phyloP scores from a whole-genome alignment of 2,329 filamentous ascomycete genomes.

The Fusarium robinianum region DNA sequence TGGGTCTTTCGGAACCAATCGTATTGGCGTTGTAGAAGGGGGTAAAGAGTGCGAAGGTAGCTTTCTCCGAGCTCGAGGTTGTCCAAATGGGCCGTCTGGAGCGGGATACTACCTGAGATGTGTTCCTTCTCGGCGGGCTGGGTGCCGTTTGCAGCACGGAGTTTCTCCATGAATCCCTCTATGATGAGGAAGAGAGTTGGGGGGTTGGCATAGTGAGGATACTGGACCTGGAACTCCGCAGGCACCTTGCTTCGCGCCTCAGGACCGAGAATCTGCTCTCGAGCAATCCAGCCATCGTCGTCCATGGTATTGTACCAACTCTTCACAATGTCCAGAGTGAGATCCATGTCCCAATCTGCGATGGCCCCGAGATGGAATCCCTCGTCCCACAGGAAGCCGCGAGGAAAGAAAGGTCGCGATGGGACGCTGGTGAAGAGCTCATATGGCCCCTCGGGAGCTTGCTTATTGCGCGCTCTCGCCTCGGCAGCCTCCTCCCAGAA shows the following conservation, averaged over 20 bases:
- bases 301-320: slow-evolving; percentile 98
- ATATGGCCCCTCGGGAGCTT: slow-evolving; percentile 77
- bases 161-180: slow-evolving; percentile 80
- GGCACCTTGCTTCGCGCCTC: slow-evolving; percentile 97
- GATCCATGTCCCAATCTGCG: slow-evolving; percentile 90
- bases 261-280: slow-evolving; percentile 89
- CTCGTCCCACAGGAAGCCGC: slow-evolving; percentile 97
- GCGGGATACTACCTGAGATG: slow-evolving; percentile 48
- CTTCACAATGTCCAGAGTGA: slow-evolving; percentile 83
- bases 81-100: slow-evolving; percentile 68
- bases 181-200: slow-evolving; percentile 92
- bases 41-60: slow-evolving; percentile 80
- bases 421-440: slow-evolving; percentile 92
- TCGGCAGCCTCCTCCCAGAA: slow-evolving; percentile 93
- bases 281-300: slow-evolving; percentile 94
- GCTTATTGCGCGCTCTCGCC: slow-evolving; percentile 70
- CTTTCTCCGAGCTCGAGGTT: slow-evolving; percentile 69
- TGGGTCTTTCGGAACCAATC: slow-evolving; percentile 96
- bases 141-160: slow-evolving; percentile 61
- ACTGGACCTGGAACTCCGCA: slow-evolving; percentile 89
- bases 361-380: slow-evolving; percentile 93
- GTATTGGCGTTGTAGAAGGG: slow-evolving; percentile 85
- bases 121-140: slow-evolving; percentile 49
- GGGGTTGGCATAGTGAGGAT: slow-evolving; percentile 96
- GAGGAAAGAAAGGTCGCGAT: slow-evolving; percentile 92